Percentiles rank a stretch among this genome's conserved stretches.
Evolutionary conservation across 768 basidiomycete genomes (phyloP).

Genomic region (Rhizopogon vulgaris): DNA sequence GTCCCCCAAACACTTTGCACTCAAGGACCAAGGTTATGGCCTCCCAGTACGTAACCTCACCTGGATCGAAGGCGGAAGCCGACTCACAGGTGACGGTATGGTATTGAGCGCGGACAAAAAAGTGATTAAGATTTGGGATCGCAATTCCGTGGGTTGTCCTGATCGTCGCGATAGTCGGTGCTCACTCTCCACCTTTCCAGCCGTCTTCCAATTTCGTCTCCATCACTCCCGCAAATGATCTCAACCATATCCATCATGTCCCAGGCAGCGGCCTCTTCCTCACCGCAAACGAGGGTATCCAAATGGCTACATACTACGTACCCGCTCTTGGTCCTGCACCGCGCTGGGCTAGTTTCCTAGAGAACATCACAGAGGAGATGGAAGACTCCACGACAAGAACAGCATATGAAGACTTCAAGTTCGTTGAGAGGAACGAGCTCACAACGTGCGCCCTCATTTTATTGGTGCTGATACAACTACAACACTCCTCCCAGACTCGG

Average conservation of each 20-base stretch:
- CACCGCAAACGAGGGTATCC: slow-evolving; percentile 94
- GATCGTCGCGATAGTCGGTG: background rate
- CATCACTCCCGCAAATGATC: slow-evolving; percentile 82
- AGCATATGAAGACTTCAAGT: slow-evolving; percentile 96
- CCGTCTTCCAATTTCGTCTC: slow-evolving; percentile 85
- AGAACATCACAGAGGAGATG: slow-evolving; percentile 98
- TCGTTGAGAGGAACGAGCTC: slow-evolving; percentile 83
- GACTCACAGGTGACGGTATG: slow-evolving; percentile 83
- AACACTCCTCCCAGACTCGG: slow-evolving; percentile 57
- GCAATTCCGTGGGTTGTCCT: slow-evolving; percentile 53
- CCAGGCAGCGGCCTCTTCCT: slow-evolving; percentile 86
- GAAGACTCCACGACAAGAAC: slow-evolving; percentile 78
- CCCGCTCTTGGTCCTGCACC: slow-evolving; percentile 97
- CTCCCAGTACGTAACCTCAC: slow-evolving; percentile 76
- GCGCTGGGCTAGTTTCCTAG: slow-evolving; percentile 95
- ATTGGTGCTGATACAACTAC: background rate
- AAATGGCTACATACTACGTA: slow-evolving; percentile 91
- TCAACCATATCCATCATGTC: slow-evolving; percentile 88
- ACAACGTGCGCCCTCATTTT: slow-evolving; percentile 52
- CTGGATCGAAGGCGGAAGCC: slow-evolving; percentile 86
- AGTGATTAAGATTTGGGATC: slow-evolving; percentile 96
- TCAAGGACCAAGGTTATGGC: slow-evolving; percentile 97
- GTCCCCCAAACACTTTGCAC: slow-evolving; percentile 71
- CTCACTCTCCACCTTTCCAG: slow-evolving; percentile 32
- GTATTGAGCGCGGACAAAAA: slow-evolving; percentile 93